Evolutionary conservation across 176 grass and related monocot species (phyloP).

Genomic region (Eleusine coracana): DNA sequence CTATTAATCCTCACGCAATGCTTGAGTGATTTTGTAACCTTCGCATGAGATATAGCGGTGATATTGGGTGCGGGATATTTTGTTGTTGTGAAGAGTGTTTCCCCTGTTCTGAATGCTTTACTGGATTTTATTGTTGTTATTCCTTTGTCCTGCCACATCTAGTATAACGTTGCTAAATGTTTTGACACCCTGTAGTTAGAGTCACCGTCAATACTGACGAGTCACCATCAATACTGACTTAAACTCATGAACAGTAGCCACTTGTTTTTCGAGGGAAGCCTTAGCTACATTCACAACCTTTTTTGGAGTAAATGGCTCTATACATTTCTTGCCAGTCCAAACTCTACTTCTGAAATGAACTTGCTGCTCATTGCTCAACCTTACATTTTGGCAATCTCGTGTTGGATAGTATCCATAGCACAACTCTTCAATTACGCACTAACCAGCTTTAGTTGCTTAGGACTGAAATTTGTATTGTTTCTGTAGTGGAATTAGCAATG

Average conservation of each 20-base stretch:
- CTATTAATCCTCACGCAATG: background rate
- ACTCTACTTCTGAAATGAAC: background rate
- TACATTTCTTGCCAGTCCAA: constrained; percentile 22
- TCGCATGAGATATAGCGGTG: background rate
- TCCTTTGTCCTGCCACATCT: background rate
- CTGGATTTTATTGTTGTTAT: background rate
- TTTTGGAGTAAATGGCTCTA: background rate
- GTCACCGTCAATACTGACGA: background rate
- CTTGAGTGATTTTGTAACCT: background rate
- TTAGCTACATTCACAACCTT: constrained; percentile 1
- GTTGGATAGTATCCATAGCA: background rate
- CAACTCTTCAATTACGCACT: background rate
- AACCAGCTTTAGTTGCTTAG: background rate
- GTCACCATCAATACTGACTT: background rate
- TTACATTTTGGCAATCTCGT: background rate
- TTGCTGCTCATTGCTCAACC: background rate
- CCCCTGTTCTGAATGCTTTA: background rate
- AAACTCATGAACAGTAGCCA: background rate
- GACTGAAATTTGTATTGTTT: background rate
- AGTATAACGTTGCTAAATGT: background rate
- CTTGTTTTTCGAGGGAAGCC: background rate
- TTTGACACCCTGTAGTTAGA: background rate
- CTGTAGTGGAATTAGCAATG: constrained; percentile 90
- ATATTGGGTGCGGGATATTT: background rate
- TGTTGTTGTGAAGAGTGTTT: background rate